These are phyloP conservation scores for Globisporangium orthogonon DNA, from an alignment of 352 stramenopile species.

Conservation along the genomic window DNA sequence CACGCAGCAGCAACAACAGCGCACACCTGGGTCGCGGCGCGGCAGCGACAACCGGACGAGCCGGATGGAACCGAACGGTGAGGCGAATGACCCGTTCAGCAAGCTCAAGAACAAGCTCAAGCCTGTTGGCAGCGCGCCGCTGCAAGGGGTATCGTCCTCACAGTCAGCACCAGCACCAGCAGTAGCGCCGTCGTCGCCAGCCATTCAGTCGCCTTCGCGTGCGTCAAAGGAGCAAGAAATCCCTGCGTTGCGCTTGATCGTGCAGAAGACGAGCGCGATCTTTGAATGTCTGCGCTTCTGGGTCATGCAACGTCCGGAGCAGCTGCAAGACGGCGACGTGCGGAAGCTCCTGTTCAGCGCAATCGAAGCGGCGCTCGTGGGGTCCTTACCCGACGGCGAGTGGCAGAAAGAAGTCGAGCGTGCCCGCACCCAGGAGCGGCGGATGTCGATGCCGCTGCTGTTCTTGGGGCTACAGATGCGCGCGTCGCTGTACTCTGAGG, in stretches of 20 bases:
- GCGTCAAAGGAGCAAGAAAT: slow-evolving; percentile 51
- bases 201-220: slow-evolving; percentile 28
- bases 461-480: slow-evolving; percentile 85
- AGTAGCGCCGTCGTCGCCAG: slow-evolving; percentile 16
- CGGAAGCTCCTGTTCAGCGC: slow-evolving; percentile 83
- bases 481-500: slow-evolving; percentile 66
- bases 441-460: slow-evolving; percentile 78
- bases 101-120: slow-evolving; percentile 76
- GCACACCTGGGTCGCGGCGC: slow-evolving; percentile 19
- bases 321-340: slow-evolving; percentile 71
- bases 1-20: slow-evolving; percentile 16
- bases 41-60: slow-evolving; percentile 48
- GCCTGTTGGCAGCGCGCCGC: slow-evolving; percentile 7
- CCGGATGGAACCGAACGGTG: slow-evolving; percentile 20
- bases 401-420: slow-evolving; percentile 80
- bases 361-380: slow-evolving; percentile 81
- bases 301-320: slow-evolving; percentile 72
- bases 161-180: neutral
- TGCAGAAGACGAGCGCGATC: slow-evolving; percentile 79
- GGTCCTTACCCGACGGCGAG: slow-evolving; percentile 67
- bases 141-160: slow-evolving; percentile 1
- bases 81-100: slow-evolving; percentile 47
- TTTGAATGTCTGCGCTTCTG: slow-evolving; percentile 85
- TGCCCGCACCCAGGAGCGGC: slow-evolving; percentile 45
- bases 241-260: slow-evolving; percentile 61